phyloP scores from a whole-genome alignment of 306 rosid species.

The Trifolium repens region DNA sequence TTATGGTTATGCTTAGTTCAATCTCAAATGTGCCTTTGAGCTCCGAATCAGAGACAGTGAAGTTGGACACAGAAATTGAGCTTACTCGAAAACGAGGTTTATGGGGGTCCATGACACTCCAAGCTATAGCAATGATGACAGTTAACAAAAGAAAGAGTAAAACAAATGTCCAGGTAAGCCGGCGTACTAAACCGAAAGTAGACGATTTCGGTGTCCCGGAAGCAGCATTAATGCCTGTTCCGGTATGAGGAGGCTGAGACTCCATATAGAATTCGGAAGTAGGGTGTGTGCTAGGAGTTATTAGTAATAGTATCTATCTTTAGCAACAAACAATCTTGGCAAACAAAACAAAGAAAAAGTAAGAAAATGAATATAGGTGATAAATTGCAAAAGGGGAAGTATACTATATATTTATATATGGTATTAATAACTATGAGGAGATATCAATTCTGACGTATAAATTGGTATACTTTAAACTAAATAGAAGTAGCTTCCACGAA shows the following conservation, averaged over 20 bases:
- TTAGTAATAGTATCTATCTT: not conserved
- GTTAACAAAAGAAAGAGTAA: not conserved
- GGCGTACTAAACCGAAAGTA: not conserved
- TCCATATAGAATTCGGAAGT: slow-evolving; percentile 23
- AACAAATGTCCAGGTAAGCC: not conserved
- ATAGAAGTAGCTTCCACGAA: slow-evolving; percentile 16
- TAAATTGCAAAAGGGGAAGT: not conserved
- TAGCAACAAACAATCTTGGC: slow-evolving; percentile 4
- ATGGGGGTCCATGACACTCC: slow-evolving; percentile 34
- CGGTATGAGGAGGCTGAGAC: not conserved
- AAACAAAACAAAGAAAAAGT: too few relatives aligned
- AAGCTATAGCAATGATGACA: slow-evolving; percentile 21
- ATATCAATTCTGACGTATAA: not conserved
- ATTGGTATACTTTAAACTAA: not conserved
- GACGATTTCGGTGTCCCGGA: not conserved
- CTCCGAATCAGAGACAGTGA: not conserved
- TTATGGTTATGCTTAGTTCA: slow-evolving; percentile 17
- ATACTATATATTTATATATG: not conserved
- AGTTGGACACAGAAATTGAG: slow-evolving; percentile 37
- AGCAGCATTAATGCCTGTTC: not conserved
- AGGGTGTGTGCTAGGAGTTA: not conserved
- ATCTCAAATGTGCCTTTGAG: not conserved
- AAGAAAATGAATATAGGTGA: not conserved
- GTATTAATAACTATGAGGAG: not conserved
- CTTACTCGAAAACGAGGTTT: slow-evolving; percentile 28